phyloP scores from a whole-genome alignment of 2,329 filamentous ascomycete species.

The Paecilomyces sp. region DNA sequence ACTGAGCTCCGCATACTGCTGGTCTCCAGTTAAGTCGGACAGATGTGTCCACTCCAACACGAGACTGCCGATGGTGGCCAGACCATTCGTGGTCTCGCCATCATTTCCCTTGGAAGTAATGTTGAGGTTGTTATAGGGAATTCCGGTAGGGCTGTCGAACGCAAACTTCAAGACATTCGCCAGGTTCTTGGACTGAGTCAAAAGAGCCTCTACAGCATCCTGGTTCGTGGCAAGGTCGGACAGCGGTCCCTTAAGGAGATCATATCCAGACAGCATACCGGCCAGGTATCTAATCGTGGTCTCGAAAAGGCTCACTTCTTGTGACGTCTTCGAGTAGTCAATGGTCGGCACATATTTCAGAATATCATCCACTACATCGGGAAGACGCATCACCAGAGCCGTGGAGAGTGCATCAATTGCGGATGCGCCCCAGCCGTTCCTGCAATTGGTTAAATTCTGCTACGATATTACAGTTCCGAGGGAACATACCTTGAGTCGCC shows the following conservation, averaged over 20 bases:
- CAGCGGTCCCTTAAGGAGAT: constrained; percentile 62
- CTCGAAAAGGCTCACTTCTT: constrained; percentile 71
- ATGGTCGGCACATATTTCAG: constrained; percentile 63
- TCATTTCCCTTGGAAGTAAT: constrained; percentile 49
- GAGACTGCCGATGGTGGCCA: constrained; percentile 71
- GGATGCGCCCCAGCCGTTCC: constrained; percentile 79
- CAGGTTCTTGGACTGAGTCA: constrained; percentile 61
- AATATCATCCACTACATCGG: constrained; percentile 61
- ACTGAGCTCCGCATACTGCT: constrained; percentile 58
- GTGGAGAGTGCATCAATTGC: constrained; percentile 76
- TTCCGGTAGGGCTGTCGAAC: constrained; percentile 67
- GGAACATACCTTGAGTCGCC: constrained; percentile 60
- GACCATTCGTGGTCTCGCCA: constrained; percentile 54
- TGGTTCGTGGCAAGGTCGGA: constrained; percentile 42
- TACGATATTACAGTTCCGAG: neutral
- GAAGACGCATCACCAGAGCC: constrained; percentile 67
- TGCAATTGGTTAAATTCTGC: constrained; percentile 26
- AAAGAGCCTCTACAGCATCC: constrained; percentile 50
- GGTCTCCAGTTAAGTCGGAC: constrained; percentile 64
- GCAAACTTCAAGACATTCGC: constrained; percentile 69
- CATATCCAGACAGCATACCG: constrained; percentile 65
- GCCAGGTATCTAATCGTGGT: constrained; percentile 84
- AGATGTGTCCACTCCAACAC: constrained; percentile 80
- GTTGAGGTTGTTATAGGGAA: constrained; percentile 63
- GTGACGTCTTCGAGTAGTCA: constrained; percentile 58